Conservation (phyloP, 2,329 filamentous ascomycete genomes). For the Aspergillus sp. region DNA sequence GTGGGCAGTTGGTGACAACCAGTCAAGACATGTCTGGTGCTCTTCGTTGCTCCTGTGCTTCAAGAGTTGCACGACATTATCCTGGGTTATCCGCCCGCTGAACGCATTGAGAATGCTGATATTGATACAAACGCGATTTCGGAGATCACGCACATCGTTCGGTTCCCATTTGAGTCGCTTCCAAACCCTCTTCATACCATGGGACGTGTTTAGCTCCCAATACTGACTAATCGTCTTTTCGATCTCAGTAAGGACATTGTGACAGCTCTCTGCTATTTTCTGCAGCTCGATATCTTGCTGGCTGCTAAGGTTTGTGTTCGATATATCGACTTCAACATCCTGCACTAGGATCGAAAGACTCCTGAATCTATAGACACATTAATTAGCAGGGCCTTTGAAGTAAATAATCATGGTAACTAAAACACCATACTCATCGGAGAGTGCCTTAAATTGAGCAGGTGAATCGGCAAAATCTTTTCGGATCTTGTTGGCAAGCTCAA, state of each 20-base stretch:
- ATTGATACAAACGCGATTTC: slow-evolving; percentile 8
- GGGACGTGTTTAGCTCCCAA: background rate
- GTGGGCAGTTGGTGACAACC: slow-evolving; percentile 7
- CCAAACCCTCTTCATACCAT: slow-evolving; percentile 13
- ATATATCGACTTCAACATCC: slow-evolving; percentile 14
- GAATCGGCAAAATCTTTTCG: slow-evolving; percentile 18
- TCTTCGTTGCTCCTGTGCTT: slow-evolving; percentile 1
- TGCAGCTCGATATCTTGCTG: slow-evolving; percentile 7
- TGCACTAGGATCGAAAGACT: slow-evolving; percentile 18
- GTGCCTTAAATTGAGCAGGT: slow-evolving; percentile 17
- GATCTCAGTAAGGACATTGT: background rate
- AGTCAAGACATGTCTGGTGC: slow-evolving; percentile 4
- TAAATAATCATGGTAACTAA: too few relatives aligned
- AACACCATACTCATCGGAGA: slow-evolving; percentile 14
- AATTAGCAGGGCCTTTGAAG: background rate
- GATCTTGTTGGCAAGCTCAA: slow-evolving; percentile 17
- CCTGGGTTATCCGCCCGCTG: background rate
- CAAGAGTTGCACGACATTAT: background rate
- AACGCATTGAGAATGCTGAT: background rate
- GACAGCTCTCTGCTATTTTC: background rate
- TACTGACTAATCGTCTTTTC: background rate
- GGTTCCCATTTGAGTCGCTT: slow-evolving; percentile 13
- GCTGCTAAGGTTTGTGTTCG: slow-evolving; percentile 6
- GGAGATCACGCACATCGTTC: slow-evolving; percentile 4
- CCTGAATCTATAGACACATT: slow-evolving; percentile 11